A percentile compares a stretch with the other conserved stretches of the same genome.
Evolutionary conservation across 169 alveolate species (phyloP).

Genomic region (Toxoplasma gondii): DNA sequence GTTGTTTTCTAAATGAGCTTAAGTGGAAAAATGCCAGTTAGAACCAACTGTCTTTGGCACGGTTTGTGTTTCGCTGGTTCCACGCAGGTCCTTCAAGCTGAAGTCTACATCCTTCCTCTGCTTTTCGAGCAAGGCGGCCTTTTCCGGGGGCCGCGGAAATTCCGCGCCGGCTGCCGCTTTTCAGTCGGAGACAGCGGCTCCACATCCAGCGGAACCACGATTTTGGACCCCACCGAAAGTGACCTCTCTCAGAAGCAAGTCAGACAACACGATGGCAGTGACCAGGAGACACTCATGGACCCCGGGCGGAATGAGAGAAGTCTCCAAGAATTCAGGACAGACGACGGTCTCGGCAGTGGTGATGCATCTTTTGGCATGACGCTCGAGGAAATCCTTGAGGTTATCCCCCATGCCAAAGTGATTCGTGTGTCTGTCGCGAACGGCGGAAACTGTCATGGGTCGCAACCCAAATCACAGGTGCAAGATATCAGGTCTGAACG

Average conservation of each 20-base stretch:
- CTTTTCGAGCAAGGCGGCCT: conserved; percentile 45
- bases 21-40: too few species aligned
- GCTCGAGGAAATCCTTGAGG: background rate
- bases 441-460: background rate
- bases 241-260: too few species aligned
- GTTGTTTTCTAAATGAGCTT: too few species aligned
- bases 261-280: too few species aligned
- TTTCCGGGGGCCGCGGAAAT: conserved; percentile 25
- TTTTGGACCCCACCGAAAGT: background rate
- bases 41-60: too few species aligned
- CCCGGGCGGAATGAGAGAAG: too few species aligned
- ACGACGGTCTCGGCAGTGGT: too few species aligned
- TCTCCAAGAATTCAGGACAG: too few species aligned
- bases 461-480: too few species aligned
- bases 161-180: background rate
- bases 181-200: background rate
- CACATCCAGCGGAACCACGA: background rate
- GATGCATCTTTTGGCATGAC: background rate
- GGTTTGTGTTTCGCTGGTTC: background rate
- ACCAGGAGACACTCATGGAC: too few species aligned
- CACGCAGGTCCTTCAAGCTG: background rate
- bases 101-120: conserved; percentile 17
- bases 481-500: too few species aligned
- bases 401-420: background rate
- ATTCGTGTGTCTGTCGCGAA: background rate